Base-by-base conservation (phyloP, 345 rosid genomes). In the Citrus australasica region DNA sequence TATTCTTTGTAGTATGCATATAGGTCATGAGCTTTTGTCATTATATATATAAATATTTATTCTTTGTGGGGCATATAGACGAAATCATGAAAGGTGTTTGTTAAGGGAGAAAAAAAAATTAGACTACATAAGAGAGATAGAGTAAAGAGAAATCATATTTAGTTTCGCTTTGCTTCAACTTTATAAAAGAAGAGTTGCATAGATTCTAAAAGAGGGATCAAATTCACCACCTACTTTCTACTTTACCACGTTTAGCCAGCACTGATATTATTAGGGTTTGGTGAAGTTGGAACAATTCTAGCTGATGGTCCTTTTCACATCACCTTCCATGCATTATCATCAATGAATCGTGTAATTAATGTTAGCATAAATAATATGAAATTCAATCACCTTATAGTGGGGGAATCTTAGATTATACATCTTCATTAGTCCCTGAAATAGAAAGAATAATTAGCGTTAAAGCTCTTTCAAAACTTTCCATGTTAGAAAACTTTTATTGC, bases 161-260 rank as follows among this genome's bases (percentile, higher is more conserved):
- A 17, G 67, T 60, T 64, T 25, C n/a, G 40, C 55, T 59, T 32
- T 74, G 9, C 9, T 53, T 74, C 58, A 61, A 33, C 67, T 74
- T 74, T 61, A 61, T 25, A 74, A 61, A 74, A 74, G 77, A 40
- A 25, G 67, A 4, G 25, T 3, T 38, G 3, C 68, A n/a, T 33
- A 63, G 27, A 75, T 62, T 28, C 60, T 63, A 75, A 48, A 64
- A 48, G 76, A 25, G 28, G 56, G 56, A 73, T 59, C 24, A 71
- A 51, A 60, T 60, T 58, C 48, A 59, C 51, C 78, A 75, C 30
- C 78, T 21, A 46, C 70, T 75, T 75, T 46, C 76, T 21, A 28
- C 59, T 63, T 48, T 61, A 1, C 67, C 64, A 7, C 37, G 28
- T 17, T 28, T 14, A 42, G 48, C 51, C 17, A 46, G 17, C 51